phyloP scores from a whole-genome alignment of 139 green algal genomes.

The Nannochloris sp. region DNA sequence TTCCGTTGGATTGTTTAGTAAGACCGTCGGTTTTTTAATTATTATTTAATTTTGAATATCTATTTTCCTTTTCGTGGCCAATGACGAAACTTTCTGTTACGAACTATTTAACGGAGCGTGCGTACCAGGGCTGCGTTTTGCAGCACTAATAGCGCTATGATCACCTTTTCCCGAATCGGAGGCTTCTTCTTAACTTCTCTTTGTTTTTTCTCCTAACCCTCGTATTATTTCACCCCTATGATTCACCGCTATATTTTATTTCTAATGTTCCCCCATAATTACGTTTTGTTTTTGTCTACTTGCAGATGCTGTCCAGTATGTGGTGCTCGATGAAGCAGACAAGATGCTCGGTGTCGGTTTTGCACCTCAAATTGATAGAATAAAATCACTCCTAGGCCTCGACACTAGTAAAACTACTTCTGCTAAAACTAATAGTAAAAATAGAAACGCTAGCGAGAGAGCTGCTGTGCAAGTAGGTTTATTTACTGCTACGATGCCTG shows the following conservation, averaged over 20 bases:
- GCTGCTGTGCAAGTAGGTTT: constrained; percentile 54
- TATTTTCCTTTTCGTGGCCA: too few relatives aligned
- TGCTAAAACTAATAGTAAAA: too few relatives aligned
- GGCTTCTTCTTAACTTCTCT: background rate
- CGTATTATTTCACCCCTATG: background rate
- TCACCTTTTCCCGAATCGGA: constrained; percentile 24
- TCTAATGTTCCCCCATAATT: background rate
- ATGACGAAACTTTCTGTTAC: too few relatives aligned
- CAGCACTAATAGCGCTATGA: constrained; percentile 7
- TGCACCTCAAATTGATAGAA: constrained; percentile 54
- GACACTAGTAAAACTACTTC: too few relatives aligned
- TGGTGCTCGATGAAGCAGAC: constrained; percentile 86
- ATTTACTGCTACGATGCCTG: constrained; percentile 77
- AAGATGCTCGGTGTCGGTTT: constrained; percentile 83
- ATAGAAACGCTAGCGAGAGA: too few relatives aligned
- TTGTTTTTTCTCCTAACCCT: constrained; percentile 1
- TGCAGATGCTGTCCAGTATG: constrained; percentile 19
- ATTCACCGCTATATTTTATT: background rate
- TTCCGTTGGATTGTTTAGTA: too few relatives aligned
- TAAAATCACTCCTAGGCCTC: constrained; percentile 48
- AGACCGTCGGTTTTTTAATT: too few relatives aligned
- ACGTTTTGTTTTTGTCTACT: background rate
- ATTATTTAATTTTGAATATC: too few relatives aligned
- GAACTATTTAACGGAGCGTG: too few relatives aligned
- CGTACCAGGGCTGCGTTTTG: background rate